Percentiles rank a stretch among this genome's conserved stretches.
These are phyloP conservation scores for Mortierella sp. DNA, from an alignment of 371 early-diverging fungal species.

Conservation along the genomic window DNA sequence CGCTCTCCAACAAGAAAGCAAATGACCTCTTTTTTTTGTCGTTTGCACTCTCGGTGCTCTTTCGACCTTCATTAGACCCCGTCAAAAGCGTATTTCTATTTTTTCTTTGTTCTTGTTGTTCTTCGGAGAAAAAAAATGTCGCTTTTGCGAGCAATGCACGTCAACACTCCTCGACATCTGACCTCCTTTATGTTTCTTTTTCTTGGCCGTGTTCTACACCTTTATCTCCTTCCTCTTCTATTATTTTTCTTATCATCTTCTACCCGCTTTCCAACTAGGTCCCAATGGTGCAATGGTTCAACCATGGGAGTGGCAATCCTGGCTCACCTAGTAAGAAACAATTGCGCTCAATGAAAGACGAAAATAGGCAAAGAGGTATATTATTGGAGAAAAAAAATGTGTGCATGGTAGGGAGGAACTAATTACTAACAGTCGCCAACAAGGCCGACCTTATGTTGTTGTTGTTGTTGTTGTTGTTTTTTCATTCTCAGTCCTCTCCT, in stretches of 20 bases:
- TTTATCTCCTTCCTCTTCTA: no score
- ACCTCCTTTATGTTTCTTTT: no score
- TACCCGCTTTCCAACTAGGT: no score
- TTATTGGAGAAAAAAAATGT: background rate
- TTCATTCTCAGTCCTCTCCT: background rate
- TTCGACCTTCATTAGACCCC: background rate
- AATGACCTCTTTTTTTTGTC: background rate
- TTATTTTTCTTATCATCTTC: no score
- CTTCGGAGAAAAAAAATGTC: background rate
- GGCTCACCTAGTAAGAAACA: no score
- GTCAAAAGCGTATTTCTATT: slow-evolving; percentile 4
- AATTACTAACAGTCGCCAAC: background rate
- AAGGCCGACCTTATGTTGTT: background rate
- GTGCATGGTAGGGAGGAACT: background rate
- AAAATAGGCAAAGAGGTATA: no score
- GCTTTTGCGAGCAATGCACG: no score
- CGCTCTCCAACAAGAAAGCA: background rate
- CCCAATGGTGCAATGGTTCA: no score
- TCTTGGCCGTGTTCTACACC: no score
- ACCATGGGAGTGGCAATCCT: no score
- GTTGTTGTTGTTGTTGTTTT: background rate
- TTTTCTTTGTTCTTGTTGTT: background rate
- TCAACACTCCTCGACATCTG: no score
- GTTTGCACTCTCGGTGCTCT: background rate
- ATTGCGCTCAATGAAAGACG: no score